phyloP scores from a whole-genome alignment of 768 basidiomycete species.

The Tricholoma hemisulphureum region DNA sequence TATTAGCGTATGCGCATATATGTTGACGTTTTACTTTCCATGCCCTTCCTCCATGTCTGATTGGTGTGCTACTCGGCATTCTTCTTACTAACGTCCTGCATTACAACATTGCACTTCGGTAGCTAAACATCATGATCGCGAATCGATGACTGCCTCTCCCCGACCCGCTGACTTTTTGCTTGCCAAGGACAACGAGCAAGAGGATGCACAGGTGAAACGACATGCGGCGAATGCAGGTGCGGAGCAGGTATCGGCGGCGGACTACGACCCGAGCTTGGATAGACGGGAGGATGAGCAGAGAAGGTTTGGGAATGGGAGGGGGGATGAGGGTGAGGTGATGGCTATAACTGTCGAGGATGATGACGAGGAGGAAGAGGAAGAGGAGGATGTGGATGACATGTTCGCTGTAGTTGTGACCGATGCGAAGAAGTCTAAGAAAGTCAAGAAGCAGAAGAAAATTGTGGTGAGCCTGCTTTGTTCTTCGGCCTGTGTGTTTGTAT shows the following conservation, averaged over 20 bases:
- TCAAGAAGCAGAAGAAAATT: constrained; percentile 64
- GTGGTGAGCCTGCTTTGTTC: constrained; percentile 37
- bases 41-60: not conserved
- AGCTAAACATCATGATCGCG: constrained; percentile 41
- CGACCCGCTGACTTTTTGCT: constrained; percentile 61
- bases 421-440: constrained; percentile 53
- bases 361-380: constrained; percentile 66
- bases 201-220: constrained; percentile 44
- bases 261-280: constrained; percentile 82
- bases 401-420: constrained; percentile 63
- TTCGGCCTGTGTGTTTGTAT: not conserved
- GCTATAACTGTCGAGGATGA: constrained; percentile 34
- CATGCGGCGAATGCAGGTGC: constrained; percentile 44
- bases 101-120: too few relatives aligned
- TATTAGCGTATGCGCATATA: not conserved
- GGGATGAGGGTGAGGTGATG: not conserved
- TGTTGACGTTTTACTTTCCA: not conserved
- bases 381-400: constrained; percentile 95
- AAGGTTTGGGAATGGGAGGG: constrained; percentile 43
- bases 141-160: constrained; percentile 59
- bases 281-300: constrained; percentile 80
- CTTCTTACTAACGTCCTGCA: constrained; percentile 3
- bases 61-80: constrained; percentile 12
- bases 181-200: constrained; percentile 61
- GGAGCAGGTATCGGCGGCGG: constrained; percentile 86